Conservation (phyloP, 1,139 yeast species). For the Suhomyces taliae region DNA sequence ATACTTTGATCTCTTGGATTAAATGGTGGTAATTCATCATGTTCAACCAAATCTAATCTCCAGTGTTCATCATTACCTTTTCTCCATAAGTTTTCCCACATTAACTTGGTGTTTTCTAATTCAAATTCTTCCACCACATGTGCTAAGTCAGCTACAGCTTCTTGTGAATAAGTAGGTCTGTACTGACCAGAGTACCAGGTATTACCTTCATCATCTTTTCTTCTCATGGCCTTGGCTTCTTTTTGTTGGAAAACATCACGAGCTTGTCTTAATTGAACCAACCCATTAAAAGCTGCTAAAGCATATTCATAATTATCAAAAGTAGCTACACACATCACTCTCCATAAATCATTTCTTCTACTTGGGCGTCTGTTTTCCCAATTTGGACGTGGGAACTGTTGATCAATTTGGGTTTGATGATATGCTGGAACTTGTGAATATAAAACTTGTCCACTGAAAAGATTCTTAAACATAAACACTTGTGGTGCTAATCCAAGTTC, state of each 20-base stretch:
- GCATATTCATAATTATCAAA: slow-evolving; percentile 66
- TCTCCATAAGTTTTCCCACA: slow-evolving; percentile 88
- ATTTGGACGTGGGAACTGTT: slow-evolving; percentile 74
- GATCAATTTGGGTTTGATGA: slow-evolving; percentile 69
- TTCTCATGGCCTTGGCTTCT: slow-evolving; percentile 68
- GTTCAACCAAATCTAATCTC: slow-evolving; percentile 57
- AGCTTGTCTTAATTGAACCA: slow-evolving; percentile 69
- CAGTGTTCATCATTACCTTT: slow-evolving; percentile 73
- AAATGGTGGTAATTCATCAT: slow-evolving; percentile 56
- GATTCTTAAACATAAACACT: slow-evolving; percentile 77
- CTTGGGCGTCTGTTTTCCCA: slow-evolving; percentile 86
- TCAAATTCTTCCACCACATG: slow-evolving; percentile 67
- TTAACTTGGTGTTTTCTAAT: slow-evolving; percentile 49
- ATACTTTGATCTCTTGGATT: slow-evolving; percentile 67
- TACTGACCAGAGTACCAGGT: slow-evolving; percentile 85
- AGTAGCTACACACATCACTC: slow-evolving; percentile 84
- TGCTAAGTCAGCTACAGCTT: slow-evolving; percentile 84
- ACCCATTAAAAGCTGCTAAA: slow-evolving; percentile 69
- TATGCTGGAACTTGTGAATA: slow-evolving; percentile 82
- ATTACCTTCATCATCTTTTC: slow-evolving; percentile 73
- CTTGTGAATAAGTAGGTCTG: slow-evolving; percentile 89
- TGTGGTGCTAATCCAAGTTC: slow-evolving; percentile 68
- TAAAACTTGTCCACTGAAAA: slow-evolving; percentile 85
- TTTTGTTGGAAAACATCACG: slow-evolving; percentile 62
- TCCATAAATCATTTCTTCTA: slow-evolving; percentile 84